Conservation (phyloP, 805 yeast species). For the Limtongozyma cylindracea region DNA sequence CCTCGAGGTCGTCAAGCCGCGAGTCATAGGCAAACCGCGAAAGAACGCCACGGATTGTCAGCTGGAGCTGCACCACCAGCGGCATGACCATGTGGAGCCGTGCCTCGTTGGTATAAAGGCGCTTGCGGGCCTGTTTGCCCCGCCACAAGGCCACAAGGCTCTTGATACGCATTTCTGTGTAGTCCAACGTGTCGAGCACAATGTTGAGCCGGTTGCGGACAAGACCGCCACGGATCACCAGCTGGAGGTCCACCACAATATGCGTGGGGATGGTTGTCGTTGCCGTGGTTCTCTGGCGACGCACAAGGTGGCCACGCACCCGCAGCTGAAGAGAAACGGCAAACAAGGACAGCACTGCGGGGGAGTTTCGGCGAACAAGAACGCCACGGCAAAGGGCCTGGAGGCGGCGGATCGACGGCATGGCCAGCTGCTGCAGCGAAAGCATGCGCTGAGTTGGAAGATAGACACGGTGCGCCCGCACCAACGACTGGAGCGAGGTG, state of each 20-base stretch:
- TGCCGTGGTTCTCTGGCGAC: no score
- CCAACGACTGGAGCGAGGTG: not conserved
- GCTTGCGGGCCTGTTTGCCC: constrained; percentile 13
- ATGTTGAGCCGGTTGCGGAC: constrained; percentile 15
- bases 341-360: no score
- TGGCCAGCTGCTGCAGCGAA: not conserved
- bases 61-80: constrained; percentile 21
- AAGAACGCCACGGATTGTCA: constrained; percentile 35
- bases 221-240: constrained; percentile 18
- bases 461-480: not conserved
- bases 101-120: constrained; percentile 3
- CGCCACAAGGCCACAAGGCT: constrained; percentile 15
- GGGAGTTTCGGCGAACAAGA: no score
- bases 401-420: not conserved
- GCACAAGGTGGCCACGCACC: no score
- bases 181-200: constrained; percentile 14
- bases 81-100: constrained; percentile 2
- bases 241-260: constrained; percentile 10
- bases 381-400: not conserved
- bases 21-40: constrained; percentile 29
- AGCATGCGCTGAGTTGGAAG: not conserved
- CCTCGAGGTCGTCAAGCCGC: constrained; percentile 24
- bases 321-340: no score
- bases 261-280: no score
- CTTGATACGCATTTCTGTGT: constrained; percentile 12